Evolutionary conservation across 2,329 filamentous ascomycete species (phyloP), one percentile per base, ranked within the genome.

Genomic region (Trichoderma harzianum): DNA sequence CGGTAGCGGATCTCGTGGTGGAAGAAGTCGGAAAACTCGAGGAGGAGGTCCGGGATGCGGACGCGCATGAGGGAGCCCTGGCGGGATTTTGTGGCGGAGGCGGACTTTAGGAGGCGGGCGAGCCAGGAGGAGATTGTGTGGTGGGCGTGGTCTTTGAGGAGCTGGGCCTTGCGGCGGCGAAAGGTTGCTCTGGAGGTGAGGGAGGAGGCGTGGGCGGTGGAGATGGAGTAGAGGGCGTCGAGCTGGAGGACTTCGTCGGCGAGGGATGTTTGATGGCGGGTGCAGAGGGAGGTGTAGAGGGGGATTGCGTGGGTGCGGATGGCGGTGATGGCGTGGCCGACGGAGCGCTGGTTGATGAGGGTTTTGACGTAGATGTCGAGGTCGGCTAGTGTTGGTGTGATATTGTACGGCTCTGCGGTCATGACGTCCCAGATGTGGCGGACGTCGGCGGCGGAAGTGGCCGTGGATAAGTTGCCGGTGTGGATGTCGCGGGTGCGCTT

Each of bases 371-470:
- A 79, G 58, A 83, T 76, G 75, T 84, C 80, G 78, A 87, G 87
- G 79, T 91, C 87, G 16, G 85, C 80, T 72, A 92, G 85, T 0
- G 83, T 87, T 0, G 91, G 90, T 8, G 81, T 74, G 62, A 91
- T 78, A 70, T 85, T 84, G 80, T 90, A 88, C 0, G 88, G 88
- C n/a, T 82, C 78, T 4, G 84, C 82, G 0, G 82, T 88, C 87
- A 93, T 91, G 24, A 84, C 85, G 0, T 86, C 72, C 84, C 87
- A 92, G 24, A 94, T 78, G 6, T 82, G 78, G 51, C 84, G 77
- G 5, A 92, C 80, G n/a, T 86, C 82, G 3, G 81, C 73, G 3
- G 77, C 61, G 0, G 82, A 78, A 8, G 90, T 73, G 69, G 81
- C 32, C 60, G 81, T 79, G 55, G 76, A 73, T 1, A 67, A 32